Evolutionary conservation across 2,329 filamentous ascomycete species (phyloP).

Genomic region (Nectriaceae sp.): DNA sequence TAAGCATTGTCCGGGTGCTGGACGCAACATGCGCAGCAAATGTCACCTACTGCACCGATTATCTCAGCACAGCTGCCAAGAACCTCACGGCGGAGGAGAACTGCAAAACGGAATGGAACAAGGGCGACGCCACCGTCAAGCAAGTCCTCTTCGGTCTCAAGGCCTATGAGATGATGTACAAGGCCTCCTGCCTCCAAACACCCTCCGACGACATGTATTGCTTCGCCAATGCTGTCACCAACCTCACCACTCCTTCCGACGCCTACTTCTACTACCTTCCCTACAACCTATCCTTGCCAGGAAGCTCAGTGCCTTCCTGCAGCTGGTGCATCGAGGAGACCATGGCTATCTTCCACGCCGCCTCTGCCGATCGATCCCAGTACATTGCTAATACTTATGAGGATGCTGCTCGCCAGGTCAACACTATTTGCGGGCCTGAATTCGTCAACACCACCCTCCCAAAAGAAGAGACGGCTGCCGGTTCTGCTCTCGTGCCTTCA

Average conservation of each 20-base stretch:
- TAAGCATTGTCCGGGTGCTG: constrained; percentile 74
- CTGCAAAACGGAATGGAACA: constrained; percentile 71
- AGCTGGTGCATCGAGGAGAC: constrained; percentile 74
- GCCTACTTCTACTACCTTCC: constrained; percentile 85
- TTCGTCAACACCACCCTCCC: constrained; percentile 62
- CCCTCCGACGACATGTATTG: constrained; percentile 68
- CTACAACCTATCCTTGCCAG: constrained; percentile 71
- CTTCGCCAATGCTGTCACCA: constrained; percentile 83
- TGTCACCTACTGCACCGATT: constrained; percentile 62
- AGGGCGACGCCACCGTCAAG: constrained; percentile 68
- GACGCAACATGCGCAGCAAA: constrained; percentile 76
- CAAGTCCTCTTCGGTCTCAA: constrained; percentile 76
- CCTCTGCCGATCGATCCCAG: constrained; percentile 65
- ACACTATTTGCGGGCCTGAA: constrained; percentile 60
- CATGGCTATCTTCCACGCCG: constrained; percentile 77
- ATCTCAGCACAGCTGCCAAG: constrained; percentile 65
- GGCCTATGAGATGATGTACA: constrained; percentile 77
- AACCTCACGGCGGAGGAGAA: constrained; percentile 63
- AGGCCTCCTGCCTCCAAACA: constrained; percentile 77
- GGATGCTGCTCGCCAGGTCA: constrained; percentile 70
- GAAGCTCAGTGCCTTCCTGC: constrained; percentile 71
- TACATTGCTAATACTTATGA: constrained; percentile 71
- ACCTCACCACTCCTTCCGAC: constrained; percentile 68
- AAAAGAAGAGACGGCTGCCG: constrained; percentile 25
- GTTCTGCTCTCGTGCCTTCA: constrained; percentile 15